Evolutionary conservation across 257 asterid genomes (phyloP), one percentile per base, ranked within the genome.

Genomic region (Solanum neorickii): DNA sequence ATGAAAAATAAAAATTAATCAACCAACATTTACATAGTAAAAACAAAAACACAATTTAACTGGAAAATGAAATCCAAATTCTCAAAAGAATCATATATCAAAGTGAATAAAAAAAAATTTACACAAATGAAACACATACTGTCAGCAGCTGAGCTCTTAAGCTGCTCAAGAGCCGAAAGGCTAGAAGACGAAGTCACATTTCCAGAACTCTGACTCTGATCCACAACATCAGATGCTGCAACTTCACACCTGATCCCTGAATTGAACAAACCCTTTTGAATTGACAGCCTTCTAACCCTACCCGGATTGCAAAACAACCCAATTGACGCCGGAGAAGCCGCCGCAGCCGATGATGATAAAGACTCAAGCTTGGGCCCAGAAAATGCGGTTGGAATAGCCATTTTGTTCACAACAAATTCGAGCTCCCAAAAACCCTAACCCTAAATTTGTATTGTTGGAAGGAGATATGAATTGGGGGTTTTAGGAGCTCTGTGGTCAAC

Each of bases 111-210:
- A 46, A 27, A 1, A 1, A 25, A 44, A 15, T 13, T 44, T 2
- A 2, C 9, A 60, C 11, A 25, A 77, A 60, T 20, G 3, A 41
- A 65, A 31, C 15, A 75, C 94, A 47, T 93, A 95, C 98, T 91
- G 91, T 95, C 98, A 91, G 95, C 94, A 77, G 95, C 98, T 13
- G 97, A 93, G 37, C 95, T 87, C 92, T 94, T 95, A 91, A 95
- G 98, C 91, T 91, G 98, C 52, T 95, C 94, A 18, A 95, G 95
- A 89, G 98, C 98, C 20, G 98, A 93, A 85, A 95, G 93, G 90
- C 98, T 96, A 72, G 99, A 93, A 88, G 96, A 91, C 7, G 92
- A 88, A 78, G 95, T 90, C 69, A 93, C 88, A 91, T 87, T 89
- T 20, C 65, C 84, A 9, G 66, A 46, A 9, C 88, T 92, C 73